phyloP scores from a whole-genome alignment of 1,139 yeast species.

The Nakaseomyces bracarensis region DNA sequence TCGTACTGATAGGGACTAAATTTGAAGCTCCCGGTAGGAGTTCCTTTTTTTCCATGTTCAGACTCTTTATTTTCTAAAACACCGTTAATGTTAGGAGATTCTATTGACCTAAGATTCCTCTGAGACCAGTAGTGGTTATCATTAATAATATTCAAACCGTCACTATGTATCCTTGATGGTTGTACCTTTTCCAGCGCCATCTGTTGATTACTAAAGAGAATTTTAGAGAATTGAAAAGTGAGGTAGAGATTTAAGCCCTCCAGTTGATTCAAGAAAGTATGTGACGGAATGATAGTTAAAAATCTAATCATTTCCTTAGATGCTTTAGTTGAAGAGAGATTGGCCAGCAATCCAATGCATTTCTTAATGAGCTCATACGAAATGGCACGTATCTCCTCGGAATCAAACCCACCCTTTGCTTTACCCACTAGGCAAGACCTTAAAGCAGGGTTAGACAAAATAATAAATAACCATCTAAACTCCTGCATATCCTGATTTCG shows the following conservation, averaged over 20 bases:
- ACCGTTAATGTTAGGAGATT: slow-evolving; percentile 5
- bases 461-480: slow-evolving; percentile 48
- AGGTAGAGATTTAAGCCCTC: slow-evolving; percentile 55
- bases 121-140: slow-evolving; percentile 1
- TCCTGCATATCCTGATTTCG: slow-evolving; percentile 28
- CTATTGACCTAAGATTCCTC: neutral
- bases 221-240: slow-evolving; percentile 48
- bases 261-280: slow-evolving; percentile 41
- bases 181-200: slow-evolving; percentile 8
- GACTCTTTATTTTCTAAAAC: slow-evolving; percentile 1
- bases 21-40: slow-evolving; percentile 27
- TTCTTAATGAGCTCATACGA: slow-evolving; percentile 61
- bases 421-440: slow-evolving; percentile 38
- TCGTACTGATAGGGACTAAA: slow-evolving; percentile 59
- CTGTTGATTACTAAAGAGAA: slow-evolving; percentile 20
- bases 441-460: slow-evolving; percentile 56
- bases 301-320: slow-evolving; percentile 48
- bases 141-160: slow-evolving; percentile 1
- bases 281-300: slow-evolving; percentile 41
- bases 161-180: slow-evolving; percentile 12
- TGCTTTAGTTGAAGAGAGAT: slow-evolving; percentile 31
- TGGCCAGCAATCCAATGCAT: slow-evolving; percentile 55
- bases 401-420: slow-evolving; percentile 29
- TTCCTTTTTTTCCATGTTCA: slow-evolving; percentile 5
- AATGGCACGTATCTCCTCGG: slow-evolving; percentile 46